phyloP scores from a whole-genome alignment of 768 basidiomycete genomes.

The Chalciporus chontae region DNA sequence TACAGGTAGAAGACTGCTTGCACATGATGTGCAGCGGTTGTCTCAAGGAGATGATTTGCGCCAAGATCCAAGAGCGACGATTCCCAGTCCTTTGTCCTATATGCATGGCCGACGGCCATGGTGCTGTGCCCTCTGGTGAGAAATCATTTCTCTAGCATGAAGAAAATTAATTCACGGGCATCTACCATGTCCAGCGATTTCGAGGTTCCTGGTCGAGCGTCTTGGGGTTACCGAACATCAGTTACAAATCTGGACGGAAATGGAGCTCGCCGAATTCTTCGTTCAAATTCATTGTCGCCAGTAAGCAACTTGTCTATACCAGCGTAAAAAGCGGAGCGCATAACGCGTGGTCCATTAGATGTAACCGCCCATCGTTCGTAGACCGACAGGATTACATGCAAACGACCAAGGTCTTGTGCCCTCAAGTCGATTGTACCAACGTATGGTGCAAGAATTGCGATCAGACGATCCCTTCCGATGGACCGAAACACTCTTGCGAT shows the following conservation, averaged over 20 bases:
- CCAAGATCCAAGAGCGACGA: conserved; percentile 48
- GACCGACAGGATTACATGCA: conserved; percentile 46
- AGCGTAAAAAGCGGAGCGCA: no score
- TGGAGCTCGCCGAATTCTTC: conserved; percentile 44
- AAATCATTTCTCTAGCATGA: no score
- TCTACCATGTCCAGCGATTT: conserved; percentile 24
- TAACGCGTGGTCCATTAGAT: conserved; percentile 34
- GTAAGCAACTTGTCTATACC: conserved; percentile 28
- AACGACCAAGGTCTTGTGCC: conserved; percentile 44
- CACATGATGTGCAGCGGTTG: conserved; percentile 58
- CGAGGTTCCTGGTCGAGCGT: conserved; percentile 36
- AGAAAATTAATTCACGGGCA: no score
- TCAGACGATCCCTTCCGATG: conserved; percentile 33
- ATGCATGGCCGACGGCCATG: conserved; percentile 34
- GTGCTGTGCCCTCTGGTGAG: conserved; percentile 18
- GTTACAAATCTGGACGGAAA: conserved; percentile 40
- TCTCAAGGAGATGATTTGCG: conserved; percentile 37
- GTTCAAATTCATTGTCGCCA: conserved; percentile 46
- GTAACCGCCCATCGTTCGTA: conserved; percentile 46
- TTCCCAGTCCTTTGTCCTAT: conserved; percentile 63
- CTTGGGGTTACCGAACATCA: conserved; percentile 46
- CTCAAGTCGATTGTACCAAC: conserved; percentile 44
- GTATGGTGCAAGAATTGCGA: conserved; percentile 64
- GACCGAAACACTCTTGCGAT: conserved; percentile 54
- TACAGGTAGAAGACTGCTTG: conserved; percentile 41